Base-by-base conservation (phyloP, 2,329 filamentous ascomycete genomes). In the Cordyceps militaris region DNA sequence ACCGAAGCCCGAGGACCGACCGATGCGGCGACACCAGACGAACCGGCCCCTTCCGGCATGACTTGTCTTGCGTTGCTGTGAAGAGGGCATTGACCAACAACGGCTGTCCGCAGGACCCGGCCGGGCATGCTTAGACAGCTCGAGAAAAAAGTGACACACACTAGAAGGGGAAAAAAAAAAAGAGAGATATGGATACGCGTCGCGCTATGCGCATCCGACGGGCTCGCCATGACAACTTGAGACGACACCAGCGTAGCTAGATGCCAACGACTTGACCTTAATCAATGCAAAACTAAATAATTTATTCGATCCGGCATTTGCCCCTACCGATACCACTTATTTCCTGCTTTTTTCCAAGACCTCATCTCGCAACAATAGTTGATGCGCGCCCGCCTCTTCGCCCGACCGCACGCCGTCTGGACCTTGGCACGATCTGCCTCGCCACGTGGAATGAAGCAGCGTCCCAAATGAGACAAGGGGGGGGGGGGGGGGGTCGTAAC, bases 361-460 rank as follows among this genome's bases (percentile, higher is more conserved):
- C 14, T 34, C 32, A 34, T 34, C 3, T 34, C 32, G 5, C 32
- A 11, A 21, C 3, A 26, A 24, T 30, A 14, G 19, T 44, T 34
- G 30, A 55, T 55, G 21, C 42, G 28, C 14, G 19, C 30, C 23
- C 36, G 38, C 38, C 50, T 38, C 38, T 23, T 24, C 38, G 36
- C 36, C 40, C 28, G 51, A n/a, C n/a, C n/a, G n/a, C n/a, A n/a
- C n/a, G 42, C 42, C 52, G 52, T 55, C 40, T 43, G n/a, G 26
- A 40, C 50, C 50, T 54, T 46, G 54, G 54, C 36, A 24, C 54
- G 54, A 56, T 56, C 54, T 56, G 54, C 52, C 53, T 44, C 24
- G 54, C 54, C 54, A 56, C 54, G 54, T 56, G 54, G 54, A 56
- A 43, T 49, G 54, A n/a, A 14, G 8, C 14, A 43, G 24, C 28